Evolutionary conservation across 257 asterid species (phyloP), one percentile per base, ranked within the genome.

Genomic region (Fraxinus cuspidata): DNA sequence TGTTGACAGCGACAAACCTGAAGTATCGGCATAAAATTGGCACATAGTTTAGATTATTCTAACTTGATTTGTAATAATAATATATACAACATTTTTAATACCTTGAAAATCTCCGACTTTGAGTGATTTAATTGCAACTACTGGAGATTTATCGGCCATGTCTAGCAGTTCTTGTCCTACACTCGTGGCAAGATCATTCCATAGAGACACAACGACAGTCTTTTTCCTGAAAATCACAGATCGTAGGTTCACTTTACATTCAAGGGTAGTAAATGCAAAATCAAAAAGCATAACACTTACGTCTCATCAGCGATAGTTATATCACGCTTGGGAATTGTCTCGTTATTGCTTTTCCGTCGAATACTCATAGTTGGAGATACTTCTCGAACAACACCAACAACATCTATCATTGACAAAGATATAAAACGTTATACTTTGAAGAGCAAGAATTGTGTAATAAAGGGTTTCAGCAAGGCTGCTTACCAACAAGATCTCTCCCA

Each of bases 101-200:
- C 99, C 99, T 80, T 96, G 98, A 76, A 85, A 96, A 66, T 96
- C 99, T 68, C 97, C 96, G 83, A 96, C 99, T 89, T 73, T 88
- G 11, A 96, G 91, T 75, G 96, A 89, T 85, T 92, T 96, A 49
- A 96, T 90, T 25, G 99, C 99, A 80, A 93, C 94, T 1, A 96
- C 90, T 19, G 98, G 98, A 38, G 94, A 93, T 82, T 88, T 89
- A 75, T 93, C 96, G 47, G 92, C 89, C 92, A 92, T 88, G 77
- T 92, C 99, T 15, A 90, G 87, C 72, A 96, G 75, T 81, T 90
- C 86, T 76, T 90, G 94, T 19, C 94, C 94, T 3, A 84, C 25
- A 44, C 47, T 81, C n/a, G 91, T 89, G 5, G 94, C 96, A 71
- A 87, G 86, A 49, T 89, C 96, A 73, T 83, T 85, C 94, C 94